Percentiles rank a stretch among this genome's conserved stretches.
Conservation (phyloP, 495 filamentous ascomycete species). For the Penicillium maclennaniae region DNA sequence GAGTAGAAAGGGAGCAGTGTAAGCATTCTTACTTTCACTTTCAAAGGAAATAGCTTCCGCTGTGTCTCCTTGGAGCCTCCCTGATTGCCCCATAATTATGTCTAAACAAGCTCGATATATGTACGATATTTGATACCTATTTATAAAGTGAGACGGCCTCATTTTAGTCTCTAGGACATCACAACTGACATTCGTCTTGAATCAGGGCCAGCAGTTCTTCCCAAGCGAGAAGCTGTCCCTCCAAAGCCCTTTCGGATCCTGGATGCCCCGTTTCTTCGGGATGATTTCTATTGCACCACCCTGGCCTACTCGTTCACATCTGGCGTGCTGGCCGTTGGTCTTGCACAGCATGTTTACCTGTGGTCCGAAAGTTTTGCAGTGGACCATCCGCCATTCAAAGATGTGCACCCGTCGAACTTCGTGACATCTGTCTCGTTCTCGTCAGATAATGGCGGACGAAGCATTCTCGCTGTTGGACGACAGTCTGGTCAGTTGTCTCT, state of each 20-base stretch:
- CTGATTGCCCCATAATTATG: conserved; percentile 2
- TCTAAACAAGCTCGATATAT: conserved; percentile 4
- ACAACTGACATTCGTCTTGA: conserved; percentile 11
- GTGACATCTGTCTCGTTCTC: conserved; percentile 89
- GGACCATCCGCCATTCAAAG: conserved; percentile 40
- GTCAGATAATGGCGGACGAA: conserved; percentile 66
- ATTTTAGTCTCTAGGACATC: not conserved
- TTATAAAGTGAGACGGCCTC: conserved; percentile 3
- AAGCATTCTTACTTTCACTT: conserved; percentile 23
- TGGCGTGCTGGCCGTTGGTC: conserved; percentile 77
- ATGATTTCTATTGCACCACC: conserved; percentile 94
- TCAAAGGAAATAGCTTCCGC: not conserved
- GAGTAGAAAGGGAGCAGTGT: conserved; percentile 47
- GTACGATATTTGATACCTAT: not conserved
- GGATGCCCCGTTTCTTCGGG: conserved; percentile 80
- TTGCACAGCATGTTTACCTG: conserved; percentile 76
- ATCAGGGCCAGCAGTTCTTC: conserved; percentile 21
- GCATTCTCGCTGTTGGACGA: conserved; percentile 82
- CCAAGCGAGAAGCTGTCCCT: conserved; percentile 46
- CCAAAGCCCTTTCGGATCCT: conserved; percentile 79
- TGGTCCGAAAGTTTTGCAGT: conserved; percentile 76
- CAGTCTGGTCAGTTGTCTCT: conserved; percentile 62
- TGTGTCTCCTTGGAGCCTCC: not conserved
- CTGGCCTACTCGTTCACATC: conserved; percentile 76
- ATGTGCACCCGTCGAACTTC: conserved; percentile 46